A percentile compares a stretch with the other conserved stretches of the same genome.
Conservation (phyloP, 164 flowering plant species). For the Saururus chinensis region DNA sequence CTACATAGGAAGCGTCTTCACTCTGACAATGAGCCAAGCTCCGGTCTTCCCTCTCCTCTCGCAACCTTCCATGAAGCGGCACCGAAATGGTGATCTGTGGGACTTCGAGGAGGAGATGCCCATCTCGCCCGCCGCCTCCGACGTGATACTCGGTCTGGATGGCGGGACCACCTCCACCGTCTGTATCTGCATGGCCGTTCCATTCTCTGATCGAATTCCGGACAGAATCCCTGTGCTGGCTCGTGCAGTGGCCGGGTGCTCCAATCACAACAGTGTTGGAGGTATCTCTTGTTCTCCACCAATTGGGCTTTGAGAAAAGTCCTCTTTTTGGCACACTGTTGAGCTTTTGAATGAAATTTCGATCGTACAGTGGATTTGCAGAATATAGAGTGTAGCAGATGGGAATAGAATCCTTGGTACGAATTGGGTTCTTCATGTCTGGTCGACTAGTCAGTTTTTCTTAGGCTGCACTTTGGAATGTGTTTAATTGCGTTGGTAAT, state of each 20-base stretch:
- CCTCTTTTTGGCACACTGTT: neutral
- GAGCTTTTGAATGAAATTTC: neutral
- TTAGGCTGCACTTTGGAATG: too few species aligned
- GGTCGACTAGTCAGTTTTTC: too few species aligned
- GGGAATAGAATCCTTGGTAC: too few species aligned
- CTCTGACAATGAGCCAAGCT: neutral
- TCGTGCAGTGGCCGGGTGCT: conserved; percentile 81
- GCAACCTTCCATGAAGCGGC: conserved; percentile 27
- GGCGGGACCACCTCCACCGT: conserved; percentile 88
- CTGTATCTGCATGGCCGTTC: conserved; percentile 68
- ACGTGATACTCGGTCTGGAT: conserved; percentile 66
- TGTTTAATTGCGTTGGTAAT: too few species aligned
- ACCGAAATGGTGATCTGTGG: conserved; percentile 53
- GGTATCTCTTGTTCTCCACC: conserved; percentile 23
- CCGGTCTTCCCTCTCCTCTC: neutral
- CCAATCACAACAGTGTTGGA: conserved; percentile 88
- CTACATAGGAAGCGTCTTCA: neutral
- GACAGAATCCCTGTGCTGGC: conserved; percentile 64
- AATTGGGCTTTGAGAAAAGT: neutral
- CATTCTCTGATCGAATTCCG: conserved; percentile 30
- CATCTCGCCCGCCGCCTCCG: conserved; percentile 9
- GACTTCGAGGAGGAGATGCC: conserved; percentile 34
- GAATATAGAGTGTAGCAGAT: too few species aligned
- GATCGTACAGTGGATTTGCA: too few species aligned
- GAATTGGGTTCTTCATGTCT: too few species aligned